These are phyloP conservation scores for Trypethelium eluteriae DNA, from an alignment of 495 filamentous ascomycete genomes.

Conservation along the genomic window DNA sequence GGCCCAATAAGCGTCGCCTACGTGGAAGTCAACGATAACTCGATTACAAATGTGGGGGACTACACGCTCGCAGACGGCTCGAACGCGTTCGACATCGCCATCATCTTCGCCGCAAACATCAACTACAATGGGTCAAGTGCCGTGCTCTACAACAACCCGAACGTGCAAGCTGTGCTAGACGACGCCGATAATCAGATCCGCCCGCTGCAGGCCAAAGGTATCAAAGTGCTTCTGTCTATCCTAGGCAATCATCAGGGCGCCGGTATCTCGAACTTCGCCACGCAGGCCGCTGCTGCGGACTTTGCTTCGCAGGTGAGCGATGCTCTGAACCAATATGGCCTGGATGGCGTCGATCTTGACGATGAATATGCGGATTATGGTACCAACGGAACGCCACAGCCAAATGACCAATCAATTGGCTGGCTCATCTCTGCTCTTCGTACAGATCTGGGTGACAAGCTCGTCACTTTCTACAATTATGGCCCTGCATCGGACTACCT, in stretches of 20 bases:
- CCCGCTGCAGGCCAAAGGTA: constrained; percentile 9
- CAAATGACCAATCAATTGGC: constrained; percentile 4
- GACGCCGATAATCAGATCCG: constrained; percentile 2
- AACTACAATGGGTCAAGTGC: constrained; percentile 2
- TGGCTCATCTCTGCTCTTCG: constrained; percentile 4
- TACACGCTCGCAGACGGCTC: constrained; percentile 4
- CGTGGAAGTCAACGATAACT: constrained; percentile 4
- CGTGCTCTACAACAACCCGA: constrained; percentile 4
- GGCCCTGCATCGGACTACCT: background rate
- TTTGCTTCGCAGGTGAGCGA: background rate
- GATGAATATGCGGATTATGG: constrained; percentile 8
- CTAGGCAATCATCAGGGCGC: constrained; percentile 3
- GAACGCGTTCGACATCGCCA: constrained; percentile 2
- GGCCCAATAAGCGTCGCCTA: background rate
- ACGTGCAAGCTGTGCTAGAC: background rate
- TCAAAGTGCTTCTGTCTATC: background rate
- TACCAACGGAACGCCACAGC: constrained; percentile 5
- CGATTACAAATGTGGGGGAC: background rate
- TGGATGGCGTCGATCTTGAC: background rate
- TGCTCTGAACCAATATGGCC: constrained; percentile 2
- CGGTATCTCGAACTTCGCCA: constrained; percentile 5
- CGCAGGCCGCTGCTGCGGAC: background rate
- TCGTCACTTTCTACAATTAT: background rate
- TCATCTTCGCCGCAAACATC: constrained; percentile 11
- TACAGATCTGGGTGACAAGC: background rate